Percentiles rank a stretch among this genome's conserved stretches.
Evolutionary conservation across 2,329 filamentous ascomycete species (phyloP).

Genomic region (Fusarium algeriense): DNA sequence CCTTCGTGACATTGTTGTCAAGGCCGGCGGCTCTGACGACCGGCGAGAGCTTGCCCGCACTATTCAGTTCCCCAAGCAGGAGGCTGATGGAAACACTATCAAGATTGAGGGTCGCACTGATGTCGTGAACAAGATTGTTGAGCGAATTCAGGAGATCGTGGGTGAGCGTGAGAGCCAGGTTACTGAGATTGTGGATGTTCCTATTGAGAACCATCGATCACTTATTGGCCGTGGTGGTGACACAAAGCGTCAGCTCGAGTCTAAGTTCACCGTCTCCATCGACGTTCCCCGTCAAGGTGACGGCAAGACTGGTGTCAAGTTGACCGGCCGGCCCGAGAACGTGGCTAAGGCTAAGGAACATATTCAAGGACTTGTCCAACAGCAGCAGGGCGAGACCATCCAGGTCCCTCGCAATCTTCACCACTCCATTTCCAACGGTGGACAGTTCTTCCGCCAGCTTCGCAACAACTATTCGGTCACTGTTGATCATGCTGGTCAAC

Average conservation of each 20-base stretch:
- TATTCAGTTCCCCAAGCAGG: conserved; percentile 93
- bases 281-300: conserved; percentile 93
- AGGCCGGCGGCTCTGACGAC: conserved; percentile 91
- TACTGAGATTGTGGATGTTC: conserved; percentile 82
- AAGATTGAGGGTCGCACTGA: conserved; percentile 87
- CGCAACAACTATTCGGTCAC: conserved; percentile 88
- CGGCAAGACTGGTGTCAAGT: conserved; percentile 85
- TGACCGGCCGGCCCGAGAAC: conserved; percentile 81
- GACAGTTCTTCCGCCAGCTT: conserved; percentile 92
- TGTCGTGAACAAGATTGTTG: conserved; percentile 89
- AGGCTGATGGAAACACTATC: conserved; percentile 84
- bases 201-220: conserved; percentile 88
- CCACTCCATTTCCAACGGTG: conserved; percentile 87
- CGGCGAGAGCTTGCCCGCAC: conserved; percentile 85
- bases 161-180: conserved; percentile 86
- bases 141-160: conserved; percentile 84
- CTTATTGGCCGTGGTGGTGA: conserved; percentile 95
- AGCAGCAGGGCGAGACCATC: conserved; percentile 89
- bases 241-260: conserved; percentile 84
- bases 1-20: conserved; percentile 86
- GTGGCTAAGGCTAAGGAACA: conserved; percentile 90
- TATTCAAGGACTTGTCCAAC: conserved; percentile 82
- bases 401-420: conserved; percentile 85
- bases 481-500: conserved; percentile 88
- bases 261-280: conserved; percentile 85